Evolutionary conservation across 805 yeast genomes (phyloP).

Genomic region (Candida krabiensis): DNA sequence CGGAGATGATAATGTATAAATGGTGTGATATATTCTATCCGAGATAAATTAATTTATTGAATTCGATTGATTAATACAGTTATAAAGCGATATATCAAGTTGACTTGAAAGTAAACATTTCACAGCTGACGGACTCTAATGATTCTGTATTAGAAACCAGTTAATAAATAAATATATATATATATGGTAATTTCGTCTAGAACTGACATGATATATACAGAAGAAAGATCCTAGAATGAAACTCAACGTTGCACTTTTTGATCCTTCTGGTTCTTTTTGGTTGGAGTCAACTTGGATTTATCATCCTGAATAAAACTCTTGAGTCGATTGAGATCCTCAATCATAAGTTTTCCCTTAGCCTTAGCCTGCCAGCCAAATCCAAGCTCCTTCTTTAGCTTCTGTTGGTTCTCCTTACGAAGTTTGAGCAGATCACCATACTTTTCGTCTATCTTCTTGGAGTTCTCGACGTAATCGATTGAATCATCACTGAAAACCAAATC

Average conservation of each 20-base stretch:
- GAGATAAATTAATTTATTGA: no score
- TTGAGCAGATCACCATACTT: conserved; percentile 30
- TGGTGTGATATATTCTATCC: no score
- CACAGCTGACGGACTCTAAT: no score
- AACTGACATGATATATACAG: no score
- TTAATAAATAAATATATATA: no score
- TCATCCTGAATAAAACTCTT: conserved; percentile 17
- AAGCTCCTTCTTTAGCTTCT: conserved; percentile 50
- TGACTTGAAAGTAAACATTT: no score
- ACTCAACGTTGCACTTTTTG: not conserved
- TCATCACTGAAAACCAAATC: conserved; percentile 83
- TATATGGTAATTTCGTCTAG: no score
- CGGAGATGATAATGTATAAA: no score
- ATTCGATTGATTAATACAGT: no score
- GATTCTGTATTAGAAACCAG: no score
- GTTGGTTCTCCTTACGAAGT: conserved; percentile 48
- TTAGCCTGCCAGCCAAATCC: conserved; percentile 65
- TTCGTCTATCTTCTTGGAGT: conserved; percentile 33
- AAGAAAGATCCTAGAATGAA: no score
- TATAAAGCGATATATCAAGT: no score
- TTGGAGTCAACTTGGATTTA: conserved; percentile 1
- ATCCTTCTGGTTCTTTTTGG: not conserved
- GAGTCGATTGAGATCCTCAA: conserved; percentile 40
- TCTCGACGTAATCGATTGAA: conserved; percentile 71
- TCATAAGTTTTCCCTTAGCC: conserved; percentile 42